phyloP scores from a whole-genome alignment of 2,329 filamentous ascomycete genomes.

The Exserohilum turcica region DNA sequence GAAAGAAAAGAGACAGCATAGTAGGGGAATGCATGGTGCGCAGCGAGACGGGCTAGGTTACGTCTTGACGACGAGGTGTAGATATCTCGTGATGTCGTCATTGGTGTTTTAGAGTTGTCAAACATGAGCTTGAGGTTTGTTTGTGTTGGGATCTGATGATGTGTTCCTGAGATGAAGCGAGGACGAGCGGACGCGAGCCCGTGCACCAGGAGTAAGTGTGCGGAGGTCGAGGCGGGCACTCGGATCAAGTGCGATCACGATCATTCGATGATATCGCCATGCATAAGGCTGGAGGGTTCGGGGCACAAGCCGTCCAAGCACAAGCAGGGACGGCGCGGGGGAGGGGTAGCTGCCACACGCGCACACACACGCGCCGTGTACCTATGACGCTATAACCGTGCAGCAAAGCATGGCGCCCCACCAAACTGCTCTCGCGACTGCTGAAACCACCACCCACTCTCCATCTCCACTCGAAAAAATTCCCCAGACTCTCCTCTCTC shows the following conservation, averaged over 20 bases:
- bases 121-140: background rate
- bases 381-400: constrained; percentile 23
- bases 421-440: constrained; percentile 21
- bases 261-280: background rate
- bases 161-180: background rate
- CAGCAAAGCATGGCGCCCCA: constrained; percentile 19
- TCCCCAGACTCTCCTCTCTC: background rate
- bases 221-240: background rate
- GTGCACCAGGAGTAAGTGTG: background rate
- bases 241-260: background rate
- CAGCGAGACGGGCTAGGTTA: background rate
- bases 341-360: constrained; percentile 31
- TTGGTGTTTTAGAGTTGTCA: background rate
- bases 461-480: background rate
- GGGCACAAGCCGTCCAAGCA: constrained; percentile 23
- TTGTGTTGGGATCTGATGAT: background rate
- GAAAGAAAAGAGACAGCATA: background rate
- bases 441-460: constrained; percentile 4
- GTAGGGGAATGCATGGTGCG: background rate
- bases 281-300: constrained; percentile 4
- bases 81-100: background rate
- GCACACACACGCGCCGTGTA: no score
- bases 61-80: background rate
- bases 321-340: constrained; percentile 23
- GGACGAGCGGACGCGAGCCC: background rate